A percentile compares a stretch with the other conserved stretches of the same genome.
These are phyloP conservation scores for Phytopythium aichiense DNA, from an alignment of 352 stramenopile genomes.

Conservation along the genomic window DNA sequence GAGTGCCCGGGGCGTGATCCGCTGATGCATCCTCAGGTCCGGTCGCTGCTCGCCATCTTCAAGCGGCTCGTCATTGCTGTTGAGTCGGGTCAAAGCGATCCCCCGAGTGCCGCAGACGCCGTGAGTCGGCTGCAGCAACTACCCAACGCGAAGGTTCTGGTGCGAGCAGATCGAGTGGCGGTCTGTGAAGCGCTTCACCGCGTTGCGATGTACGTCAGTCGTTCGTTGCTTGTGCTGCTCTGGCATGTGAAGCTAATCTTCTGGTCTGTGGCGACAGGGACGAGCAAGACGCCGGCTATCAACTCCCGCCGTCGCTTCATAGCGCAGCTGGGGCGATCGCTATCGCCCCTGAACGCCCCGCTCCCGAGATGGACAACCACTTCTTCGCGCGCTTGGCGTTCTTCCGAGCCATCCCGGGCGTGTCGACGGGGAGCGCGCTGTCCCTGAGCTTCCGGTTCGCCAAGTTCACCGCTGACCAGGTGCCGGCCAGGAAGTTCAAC, in stretches of 20 bases:
- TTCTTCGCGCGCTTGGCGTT: slow-evolving; percentile 58
- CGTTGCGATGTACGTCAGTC: slow-evolving; percentile 9
- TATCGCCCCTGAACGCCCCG: background rate
- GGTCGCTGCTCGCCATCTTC: slow-evolving; percentile 32
- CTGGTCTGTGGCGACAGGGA: slow-evolving; percentile 7
- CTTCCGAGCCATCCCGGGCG: slow-evolving; percentile 38
- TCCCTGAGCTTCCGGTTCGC: slow-evolving; percentile 78
- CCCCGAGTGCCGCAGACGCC: slow-evolving; percentile 7
- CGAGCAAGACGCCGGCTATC: slow-evolving; percentile 33
- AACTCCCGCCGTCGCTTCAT: slow-evolving; percentile 14
- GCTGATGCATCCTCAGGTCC: slow-evolving; percentile 24
- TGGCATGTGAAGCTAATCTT: background rate
- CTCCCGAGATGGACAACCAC: slow-evolving; percentile 26
- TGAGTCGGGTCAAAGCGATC: slow-evolving; percentile 10
- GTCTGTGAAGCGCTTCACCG: slow-evolving; percentile 23
- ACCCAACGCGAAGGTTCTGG: slow-evolving; percentile 22
- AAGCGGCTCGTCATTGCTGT: slow-evolving; percentile 52
- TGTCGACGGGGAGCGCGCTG: slow-evolving; percentile 60
- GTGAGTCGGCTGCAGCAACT: slow-evolving; percentile 22
- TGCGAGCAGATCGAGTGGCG: slow-evolving; percentile 10
- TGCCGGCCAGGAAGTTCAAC: slow-evolving; percentile 80
- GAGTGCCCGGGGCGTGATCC: slow-evolving; percentile 19
- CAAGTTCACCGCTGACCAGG: slow-evolving; percentile 50
- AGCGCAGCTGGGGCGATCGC: background rate
- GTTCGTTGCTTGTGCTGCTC: background rate